Evolutionary conservation across 2,329 filamentous ascomycete genomes (phyloP).

Genomic region (Knufia petricola): DNA sequence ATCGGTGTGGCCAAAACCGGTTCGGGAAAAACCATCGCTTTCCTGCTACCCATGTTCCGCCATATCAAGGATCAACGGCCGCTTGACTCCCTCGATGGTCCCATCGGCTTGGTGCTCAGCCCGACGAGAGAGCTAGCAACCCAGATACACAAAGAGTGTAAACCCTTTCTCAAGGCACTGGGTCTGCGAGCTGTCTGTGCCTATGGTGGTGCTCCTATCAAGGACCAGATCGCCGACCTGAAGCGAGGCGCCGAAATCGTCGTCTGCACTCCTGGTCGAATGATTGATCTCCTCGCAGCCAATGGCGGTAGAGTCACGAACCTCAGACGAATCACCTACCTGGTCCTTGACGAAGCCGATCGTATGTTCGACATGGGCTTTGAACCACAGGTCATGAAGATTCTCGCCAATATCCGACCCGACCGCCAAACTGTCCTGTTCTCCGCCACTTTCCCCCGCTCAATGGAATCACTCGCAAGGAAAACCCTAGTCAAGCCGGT

Average conservation of each 20-base stretch:
- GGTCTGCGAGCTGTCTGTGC: conserved; percentile 80
- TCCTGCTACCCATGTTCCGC: conserved; percentile 91
- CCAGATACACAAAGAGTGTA: conserved; percentile 90
- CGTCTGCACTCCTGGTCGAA: conserved; percentile 85
- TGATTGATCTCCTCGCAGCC: conserved; percentile 89
- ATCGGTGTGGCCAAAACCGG: conserved; percentile 96
- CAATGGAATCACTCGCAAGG: conserved; percentile 81
- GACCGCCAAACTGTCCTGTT: conserved; percentile 92
- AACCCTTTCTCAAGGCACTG: conserved; percentile 82
- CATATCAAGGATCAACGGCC: conserved; percentile 91
- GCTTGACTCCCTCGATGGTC: conserved; percentile 74
- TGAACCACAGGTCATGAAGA: conserved; percentile 95
- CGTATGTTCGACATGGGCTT: conserved; percentile 99
- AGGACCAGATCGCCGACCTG: conserved; percentile 92
- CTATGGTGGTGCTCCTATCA: conserved; percentile 90
- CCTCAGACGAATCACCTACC: conserved; percentile 77
- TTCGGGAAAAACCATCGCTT: conserved; percentile 94
- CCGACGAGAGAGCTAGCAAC: conserved; percentile 88
- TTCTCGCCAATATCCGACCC: conserved; percentile 81
- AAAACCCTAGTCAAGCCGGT: conserved; percentile 79
- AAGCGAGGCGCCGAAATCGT: conserved; percentile 93
- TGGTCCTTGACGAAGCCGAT: conserved; percentile 94
- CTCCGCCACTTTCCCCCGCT: conserved; percentile 89
- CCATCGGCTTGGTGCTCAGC: conserved; percentile 80
- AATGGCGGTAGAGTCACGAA: conserved; percentile 94